These are phyloP conservation scores for Zea mays DNA, from an alignment of 176 grass and related monocot species.

Conservation along the genomic window Zm-B73-REFERENCE-NAM-5.0 NC_050097.1:36882501-36883000, in stretches of 20 bases:
- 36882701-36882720: slow-evolving; percentile 52
- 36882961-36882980: slow-evolving; percentile 69
- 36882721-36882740: slow-evolving; percentile 47
- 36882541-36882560: slow-evolving; percentile 44
- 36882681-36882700: slow-evolving; percentile 65
- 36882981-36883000: slow-evolving; percentile 35
- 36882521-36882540: slow-evolving; percentile 21
- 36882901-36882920: slow-evolving; percentile 54
- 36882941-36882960: slow-evolving; percentile 69
- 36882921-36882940: slow-evolving; percentile 65
- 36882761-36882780: slow-evolving; percentile 52
- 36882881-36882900: slow-evolving; percentile 71
- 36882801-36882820: slow-evolving; percentile 71
- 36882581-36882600: slow-evolving; percentile 72
- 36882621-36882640: slow-evolving; percentile 51
- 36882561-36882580: slow-evolving; percentile 58
- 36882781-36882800: slow-evolving; percentile 47
- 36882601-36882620: slow-evolving; percentile 50
- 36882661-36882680: slow-evolving; percentile 38
- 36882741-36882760: slow-evolving; percentile 44
- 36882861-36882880: slow-evolving; percentile 70
- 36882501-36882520: slow-evolving; percentile 50
- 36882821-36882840: slow-evolving; percentile 72
- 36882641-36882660: slow-evolving; percentile 42
- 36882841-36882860: slow-evolving; percentile 47